phyloP scores from a whole-genome alignment of 1,284 basidiomycete species.

The Lentinula novae-zelandiae region DNA sequence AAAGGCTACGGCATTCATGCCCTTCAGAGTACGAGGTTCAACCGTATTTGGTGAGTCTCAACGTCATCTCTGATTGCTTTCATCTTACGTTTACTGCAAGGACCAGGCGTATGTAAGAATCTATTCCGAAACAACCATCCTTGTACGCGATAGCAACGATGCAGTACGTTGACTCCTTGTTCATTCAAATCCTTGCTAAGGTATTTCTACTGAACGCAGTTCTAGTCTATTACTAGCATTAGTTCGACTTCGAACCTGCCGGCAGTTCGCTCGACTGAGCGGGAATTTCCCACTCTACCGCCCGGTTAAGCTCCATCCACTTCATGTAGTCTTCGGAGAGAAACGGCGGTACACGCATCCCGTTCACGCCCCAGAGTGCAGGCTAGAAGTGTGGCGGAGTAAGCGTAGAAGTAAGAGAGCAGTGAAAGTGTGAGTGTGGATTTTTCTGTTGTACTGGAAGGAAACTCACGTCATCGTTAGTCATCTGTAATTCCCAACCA shows the following conservation, averaged over 20 bases:
- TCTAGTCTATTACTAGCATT: not conserved
- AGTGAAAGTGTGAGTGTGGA: not conserved
- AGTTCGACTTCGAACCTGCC: not conserved
- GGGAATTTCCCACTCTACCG: slow-evolving; percentile 3
- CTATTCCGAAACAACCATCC: too few species aligned
- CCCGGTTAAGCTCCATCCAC: slow-evolving; percentile 19
- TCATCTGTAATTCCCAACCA: slow-evolving; percentile 21
- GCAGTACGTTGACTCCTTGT: too few species aligned
- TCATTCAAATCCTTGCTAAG: too few species aligned
- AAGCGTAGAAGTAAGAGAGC: not conserved
- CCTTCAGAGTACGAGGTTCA: too few species aligned
- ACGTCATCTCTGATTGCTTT: too few species aligned
- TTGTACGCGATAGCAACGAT: too few species aligned
- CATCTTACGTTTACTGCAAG: too few species aligned
- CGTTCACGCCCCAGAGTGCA: not conserved
- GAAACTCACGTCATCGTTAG: slow-evolving; percentile 18
- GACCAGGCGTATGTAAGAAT: too few species aligned
- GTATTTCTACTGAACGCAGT: too few species aligned
- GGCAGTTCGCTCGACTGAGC: not conserved
- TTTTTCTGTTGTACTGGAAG: not conserved
- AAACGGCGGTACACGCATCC: slow-evolving; percentile 11
- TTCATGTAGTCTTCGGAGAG: slow-evolving; percentile 15
- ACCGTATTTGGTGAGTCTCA: too few species aligned
- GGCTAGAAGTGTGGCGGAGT: slow-evolving; percentile 8
- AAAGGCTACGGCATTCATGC: too few species aligned